These are phyloP conservation scores for Termitomyces sp. DNA, from an alignment of 768 basidiomycete genomes.

Conservation along the genomic window DNA sequence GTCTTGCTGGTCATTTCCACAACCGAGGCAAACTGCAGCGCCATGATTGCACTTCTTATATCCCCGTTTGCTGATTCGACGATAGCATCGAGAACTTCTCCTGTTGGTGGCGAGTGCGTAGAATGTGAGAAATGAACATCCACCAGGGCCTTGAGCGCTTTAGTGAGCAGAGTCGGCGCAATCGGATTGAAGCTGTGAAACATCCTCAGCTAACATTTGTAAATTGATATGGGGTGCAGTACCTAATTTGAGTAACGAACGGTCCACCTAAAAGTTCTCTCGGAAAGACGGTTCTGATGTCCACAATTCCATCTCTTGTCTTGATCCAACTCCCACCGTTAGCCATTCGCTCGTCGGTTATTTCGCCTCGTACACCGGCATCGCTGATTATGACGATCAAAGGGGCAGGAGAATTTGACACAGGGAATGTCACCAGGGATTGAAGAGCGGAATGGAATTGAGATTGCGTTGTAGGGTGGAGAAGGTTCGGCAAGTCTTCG, in stretches of 20 bases:
- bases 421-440: conserved; percentile 39
- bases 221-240: not conserved
- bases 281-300: conserved; percentile 68
- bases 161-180: conserved; percentile 77
- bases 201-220: not conserved
- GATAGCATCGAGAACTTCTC: conserved; percentile 68
- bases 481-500: conserved; percentile 88
- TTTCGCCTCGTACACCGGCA: conserved; percentile 72
- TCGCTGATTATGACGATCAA: conserved; percentile 83
- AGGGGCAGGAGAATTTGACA: conserved; percentile 41
- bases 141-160: conserved; percentile 64
- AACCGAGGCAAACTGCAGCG: conserved; percentile 79
- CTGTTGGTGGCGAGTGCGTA: conserved; percentile 37
- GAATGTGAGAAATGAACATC: conserved; percentile 37
- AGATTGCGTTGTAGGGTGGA: conserved; percentile 61
- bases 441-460: conserved; percentile 71
- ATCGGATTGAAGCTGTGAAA: conserved; percentile 81
- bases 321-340: conserved; percentile 40
- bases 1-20: conserved; percentile 27
- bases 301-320: conserved; percentile 43
- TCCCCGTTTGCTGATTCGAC: conserved; percentile 84
- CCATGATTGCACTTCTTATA: conserved; percentile 90
- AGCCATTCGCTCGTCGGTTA: conserved; percentile 39
- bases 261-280: conserved; percentile 63
- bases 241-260: conserved; percentile 80